These are phyloP conservation scores for Kodamaea sp. DNA, from an alignment of 1,139 yeast species.

Conservation along the genomic window DNA sequence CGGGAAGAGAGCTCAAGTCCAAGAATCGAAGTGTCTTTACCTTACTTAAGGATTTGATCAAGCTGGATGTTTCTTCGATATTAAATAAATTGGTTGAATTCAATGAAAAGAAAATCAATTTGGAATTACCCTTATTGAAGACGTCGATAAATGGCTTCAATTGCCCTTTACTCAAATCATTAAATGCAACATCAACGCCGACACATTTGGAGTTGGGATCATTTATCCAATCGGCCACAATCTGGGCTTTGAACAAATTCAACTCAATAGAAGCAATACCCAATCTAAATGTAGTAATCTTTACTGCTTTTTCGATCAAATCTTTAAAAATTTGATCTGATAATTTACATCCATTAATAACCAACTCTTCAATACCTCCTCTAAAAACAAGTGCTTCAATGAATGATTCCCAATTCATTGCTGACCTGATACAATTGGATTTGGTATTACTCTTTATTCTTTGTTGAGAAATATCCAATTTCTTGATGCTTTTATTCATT, in stretches of 20 bases:
- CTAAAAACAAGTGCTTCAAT: slow-evolving; percentile 53
- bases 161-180: slow-evolving; percentile 59
- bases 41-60: slow-evolving; percentile 49
- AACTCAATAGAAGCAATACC: slow-evolving; percentile 77
- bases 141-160: slow-evolving; percentile 48
- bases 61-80: slow-evolving; percentile 50
- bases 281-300: slow-evolving; percentile 57
- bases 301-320: slow-evolving; percentile 52
- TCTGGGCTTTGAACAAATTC: slow-evolving; percentile 50
- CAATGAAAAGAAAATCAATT: slow-evolving; percentile 60
- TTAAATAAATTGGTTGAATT: slow-evolving; percentile 61
- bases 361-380: slow-evolving; percentile 79
- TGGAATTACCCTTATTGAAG: slow-evolving; percentile 31
- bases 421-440: slow-evolving; percentile 47
- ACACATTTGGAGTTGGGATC: slow-evolving; percentile 52
- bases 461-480: slow-evolving; percentile 79
- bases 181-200: slow-evolving; percentile 84
- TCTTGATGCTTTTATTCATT: slow-evolving; percentile 53
- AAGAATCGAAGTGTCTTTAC: slow-evolving; percentile 62
- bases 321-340: slow-evolving; percentile 48
- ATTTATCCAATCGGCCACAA: slow-evolving; percentile 62
- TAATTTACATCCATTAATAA: slow-evolving; percentile 75
- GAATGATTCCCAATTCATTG: slow-evolving; percentile 75
- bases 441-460: slow-evolving; percentile 52
- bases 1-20: slow-evolving; percentile 73